These are phyloP conservation scores for Aspergillus cristatus DNA, from an alignment of 495 filamentous ascomycete genomes.

Conservation along the genomic window DNA sequence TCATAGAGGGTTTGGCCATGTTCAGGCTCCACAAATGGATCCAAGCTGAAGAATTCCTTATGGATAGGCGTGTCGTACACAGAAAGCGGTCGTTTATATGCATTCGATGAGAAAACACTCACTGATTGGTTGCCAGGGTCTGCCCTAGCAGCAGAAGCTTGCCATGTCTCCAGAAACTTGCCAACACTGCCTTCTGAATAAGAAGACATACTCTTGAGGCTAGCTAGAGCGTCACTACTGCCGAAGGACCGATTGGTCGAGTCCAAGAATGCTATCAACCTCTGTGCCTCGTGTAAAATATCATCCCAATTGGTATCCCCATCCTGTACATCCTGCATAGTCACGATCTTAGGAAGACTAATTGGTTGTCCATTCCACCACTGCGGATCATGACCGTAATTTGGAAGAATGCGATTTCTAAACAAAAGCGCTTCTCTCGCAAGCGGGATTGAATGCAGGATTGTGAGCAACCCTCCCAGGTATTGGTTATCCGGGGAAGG, in stretches of 20 bases:
- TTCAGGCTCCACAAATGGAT: constrained; percentile 28
- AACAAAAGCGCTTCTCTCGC: constrained; percentile 65
- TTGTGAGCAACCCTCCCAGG: constrained; percentile 62
- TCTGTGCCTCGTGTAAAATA: constrained; percentile 48
- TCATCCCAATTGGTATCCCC: constrained; percentile 36
- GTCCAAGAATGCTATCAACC: constrained; percentile 83
- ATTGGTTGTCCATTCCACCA: constrained; percentile 82
- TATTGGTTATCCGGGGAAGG: constrained; percentile 50
- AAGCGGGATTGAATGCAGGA: constrained; percentile 76
- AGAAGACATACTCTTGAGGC: constrained; percentile 30
- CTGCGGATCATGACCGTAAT: constrained; percentile 61
- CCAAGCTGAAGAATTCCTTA: constrained; percentile 34
- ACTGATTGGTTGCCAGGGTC: constrained; percentile 30
- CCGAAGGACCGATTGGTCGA: constrained; percentile 72
- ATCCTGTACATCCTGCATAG: constrained; percentile 31
- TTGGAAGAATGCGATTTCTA: constrained; percentile 35
- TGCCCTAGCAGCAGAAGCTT: constrained; percentile 30
- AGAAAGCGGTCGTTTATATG: constrained; percentile 26
- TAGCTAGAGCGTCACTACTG: constrained; percentile 52
- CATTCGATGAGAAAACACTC: constrained; percentile 30
- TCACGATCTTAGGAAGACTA: constrained; percentile 46
- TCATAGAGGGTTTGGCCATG: constrained; percentile 59
- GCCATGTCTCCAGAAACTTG: constrained; percentile 33
- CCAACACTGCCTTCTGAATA: constrained; percentile 23
- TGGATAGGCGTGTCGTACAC: constrained; percentile 22